Evolutionary conservation across 192 early-diverging fungal species (phyloP).

Genomic region (Thoreauomyces humboldtii): DNA sequence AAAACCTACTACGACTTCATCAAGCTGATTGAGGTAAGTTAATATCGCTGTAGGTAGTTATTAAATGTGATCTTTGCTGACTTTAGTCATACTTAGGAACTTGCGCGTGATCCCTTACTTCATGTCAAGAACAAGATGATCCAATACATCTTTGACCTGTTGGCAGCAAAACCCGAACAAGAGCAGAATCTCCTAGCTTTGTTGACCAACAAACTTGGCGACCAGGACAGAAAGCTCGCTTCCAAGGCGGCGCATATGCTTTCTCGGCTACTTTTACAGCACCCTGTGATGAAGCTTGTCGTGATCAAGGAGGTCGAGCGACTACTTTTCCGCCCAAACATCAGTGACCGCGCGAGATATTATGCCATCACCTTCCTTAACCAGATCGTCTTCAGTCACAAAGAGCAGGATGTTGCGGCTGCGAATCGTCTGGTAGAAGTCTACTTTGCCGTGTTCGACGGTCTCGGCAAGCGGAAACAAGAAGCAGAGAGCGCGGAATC

Average conservation of each 20-base stretch:
- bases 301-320: constrained; percentile 88
- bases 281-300: constrained; percentile 85
- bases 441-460: constrained; percentile 90
- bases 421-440: constrained; percentile 85
- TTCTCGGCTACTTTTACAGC: constrained; percentile 70
- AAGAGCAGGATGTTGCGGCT: constrained; percentile 62
- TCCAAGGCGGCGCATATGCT: constrained; percentile 80
- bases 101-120: constrained; percentile 81
- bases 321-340: constrained; percentile 71
- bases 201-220: constrained; percentile 95
- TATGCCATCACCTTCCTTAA: constrained; percentile 89
- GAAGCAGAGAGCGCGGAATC: constrained; percentile 49
- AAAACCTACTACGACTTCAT: constrained; percentile 89
- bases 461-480: constrained; percentile 57
- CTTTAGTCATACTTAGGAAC: constrained; percentile 50
- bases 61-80: not conserved
- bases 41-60: not conserved
- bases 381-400: constrained; percentile 76
- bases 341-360: constrained; percentile 78
- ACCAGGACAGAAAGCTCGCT: constrained; percentile 81
- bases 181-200: constrained; percentile 91
- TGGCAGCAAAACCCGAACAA: constrained; percentile 88
- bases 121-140: constrained; percentile 83
- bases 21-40: constrained; percentile 75
- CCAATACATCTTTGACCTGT: constrained; percentile 70